Percentiles rank a stretch among this genome's conserved stretches.
Conservation (phyloP, 1,139 yeast genomes). For the Taphrina pruni region DNA sequence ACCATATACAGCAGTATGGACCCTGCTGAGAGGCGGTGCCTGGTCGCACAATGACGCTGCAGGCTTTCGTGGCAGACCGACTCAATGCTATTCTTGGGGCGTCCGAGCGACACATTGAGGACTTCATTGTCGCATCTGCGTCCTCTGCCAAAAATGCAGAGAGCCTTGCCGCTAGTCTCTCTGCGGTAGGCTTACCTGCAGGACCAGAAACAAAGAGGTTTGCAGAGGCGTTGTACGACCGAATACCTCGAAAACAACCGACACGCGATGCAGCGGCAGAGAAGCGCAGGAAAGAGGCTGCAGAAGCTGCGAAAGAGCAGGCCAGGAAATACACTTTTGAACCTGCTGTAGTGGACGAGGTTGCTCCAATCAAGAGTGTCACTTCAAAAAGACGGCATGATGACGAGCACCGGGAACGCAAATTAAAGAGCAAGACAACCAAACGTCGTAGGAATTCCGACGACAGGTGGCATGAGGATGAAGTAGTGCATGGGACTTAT, state of each 20-base stretch:
- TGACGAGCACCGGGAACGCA: slow-evolving; percentile 12
- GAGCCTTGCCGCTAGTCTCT: slow-evolving; percentile 47
- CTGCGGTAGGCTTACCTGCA: slow-evolving; percentile 50
- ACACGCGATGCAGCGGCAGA: slow-evolving; percentile 33
- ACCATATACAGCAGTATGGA: too few species aligned
- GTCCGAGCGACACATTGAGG: slow-evolving; percentile 42
- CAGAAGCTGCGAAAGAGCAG: slow-evolving; percentile 20
- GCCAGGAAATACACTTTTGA: slow-evolving; percentile 42
- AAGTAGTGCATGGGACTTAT: slow-evolving; percentile 35
- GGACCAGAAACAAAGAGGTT: slow-evolving; percentile 46
- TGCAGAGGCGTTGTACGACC: slow-evolving; percentile 48
- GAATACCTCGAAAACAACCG: slow-evolving; percentile 45
- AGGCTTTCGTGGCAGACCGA: slow-evolving; percentile 37
- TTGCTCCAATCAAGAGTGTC: not conserved
- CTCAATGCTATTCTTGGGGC: slow-evolving; percentile 39
- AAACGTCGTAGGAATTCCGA: slow-evolving; percentile 39
- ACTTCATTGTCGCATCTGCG: slow-evolving; percentile 42
- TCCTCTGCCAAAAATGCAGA: slow-evolving; percentile 38
- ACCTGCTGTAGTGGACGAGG: slow-evolving; percentile 43
- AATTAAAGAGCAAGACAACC: slow-evolving; percentile 1
- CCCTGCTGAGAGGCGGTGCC: too few species aligned
- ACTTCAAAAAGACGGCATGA: slow-evolving; percentile 3
- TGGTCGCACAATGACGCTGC: slow-evolving; percentile 27
- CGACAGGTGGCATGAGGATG: slow-evolving; percentile 42
- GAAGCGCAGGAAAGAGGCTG: slow-evolving; percentile 29